These are phyloP conservation scores for Daldinia vernicosa DNA, from an alignment of 495 filamentous ascomycete species.

Conservation along the genomic window DNA sequence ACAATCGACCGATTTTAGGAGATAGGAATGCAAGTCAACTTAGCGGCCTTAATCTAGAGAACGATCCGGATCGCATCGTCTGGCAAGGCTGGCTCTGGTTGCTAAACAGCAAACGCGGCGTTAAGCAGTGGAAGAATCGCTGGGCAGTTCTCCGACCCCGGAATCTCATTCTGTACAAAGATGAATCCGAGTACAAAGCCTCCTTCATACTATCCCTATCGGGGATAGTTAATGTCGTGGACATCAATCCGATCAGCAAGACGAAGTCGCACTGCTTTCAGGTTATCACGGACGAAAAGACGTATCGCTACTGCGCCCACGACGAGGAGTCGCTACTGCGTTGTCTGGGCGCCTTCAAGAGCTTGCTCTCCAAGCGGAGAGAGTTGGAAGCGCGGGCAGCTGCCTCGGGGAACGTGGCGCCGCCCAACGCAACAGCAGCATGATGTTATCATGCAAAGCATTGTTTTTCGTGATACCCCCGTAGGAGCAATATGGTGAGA, in stretches of 20 bases:
- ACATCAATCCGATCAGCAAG: slow-evolving; percentile 85
- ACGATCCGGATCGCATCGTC: slow-evolving; percentile 76
- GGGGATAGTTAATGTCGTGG: slow-evolving; percentile 88
- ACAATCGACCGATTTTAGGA: slow-evolving; percentile 41
- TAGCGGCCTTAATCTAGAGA: slow-evolving; percentile 61
- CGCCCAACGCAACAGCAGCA: slow-evolving; percentile 12
- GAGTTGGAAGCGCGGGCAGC: slow-evolving; percentile 57
- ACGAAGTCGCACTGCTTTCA: slow-evolving; percentile 90
- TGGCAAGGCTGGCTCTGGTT: slow-evolving; percentile 92
- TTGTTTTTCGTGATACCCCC: slow-evolving; percentile 42
- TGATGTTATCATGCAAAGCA: slow-evolving; percentile 15
- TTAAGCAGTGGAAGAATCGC: slow-evolving; percentile 92
- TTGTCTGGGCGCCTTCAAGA: slow-evolving; percentile 91
- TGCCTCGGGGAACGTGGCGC: slow-evolving; percentile 35
- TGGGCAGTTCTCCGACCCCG: slow-evolving; percentile 93
- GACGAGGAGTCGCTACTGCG: slow-evolving; percentile 85
- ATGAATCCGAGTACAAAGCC: slow-evolving; percentile 89
- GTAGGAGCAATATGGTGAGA: slow-evolving; percentile 29
- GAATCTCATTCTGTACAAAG: slow-evolving; percentile 90
- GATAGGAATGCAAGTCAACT: slow-evolving; percentile 66
- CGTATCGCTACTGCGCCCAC: slow-evolving; percentile 82
- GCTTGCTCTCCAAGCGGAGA: slow-evolving; percentile 77
- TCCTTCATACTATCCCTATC: slow-evolving; percentile 81
- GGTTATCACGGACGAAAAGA: slow-evolving; percentile 93
- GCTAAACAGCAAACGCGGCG: slow-evolving; percentile 83